Evolutionary conservation across 1,284 basidiomycete genomes (phyloP).

Genomic region (Mycena citricolor): DNA sequence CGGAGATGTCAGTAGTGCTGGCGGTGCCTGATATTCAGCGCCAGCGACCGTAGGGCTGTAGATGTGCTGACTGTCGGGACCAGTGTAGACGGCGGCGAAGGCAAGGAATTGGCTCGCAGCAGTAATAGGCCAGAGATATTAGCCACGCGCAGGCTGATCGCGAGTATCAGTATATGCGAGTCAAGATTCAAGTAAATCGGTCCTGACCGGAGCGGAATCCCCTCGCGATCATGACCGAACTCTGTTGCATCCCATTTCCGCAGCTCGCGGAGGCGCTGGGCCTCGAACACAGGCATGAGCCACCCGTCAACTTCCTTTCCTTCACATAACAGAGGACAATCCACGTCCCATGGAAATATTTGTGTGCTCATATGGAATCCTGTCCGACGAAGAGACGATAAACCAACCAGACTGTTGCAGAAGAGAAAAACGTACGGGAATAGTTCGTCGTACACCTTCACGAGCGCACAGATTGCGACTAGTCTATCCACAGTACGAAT

Average conservation of each 20-base stretch:
- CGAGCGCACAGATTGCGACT: conserved; percentile 56
- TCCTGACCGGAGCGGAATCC: no score
- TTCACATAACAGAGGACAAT: conserved; percentile 60
- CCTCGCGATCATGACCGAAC: no score
- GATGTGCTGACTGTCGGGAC: conserved; percentile 69
- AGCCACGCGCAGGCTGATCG: conserved; percentile 54
- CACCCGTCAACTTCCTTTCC: conserved; percentile 68
- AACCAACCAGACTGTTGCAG: conserved; percentile 12
- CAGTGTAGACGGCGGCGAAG: conserved; percentile 39
- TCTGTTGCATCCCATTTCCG: no score
- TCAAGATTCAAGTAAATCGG: no score
- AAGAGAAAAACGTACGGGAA: conserved; percentile 59
- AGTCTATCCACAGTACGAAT: conserved; percentile 54
- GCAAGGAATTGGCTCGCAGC: conserved; percentile 37
- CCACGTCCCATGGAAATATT: conserved; percentile 47
- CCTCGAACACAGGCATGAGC: conserved; percentile 73
- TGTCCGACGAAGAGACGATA: conserved; percentile 43
- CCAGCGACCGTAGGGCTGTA: conserved; percentile 61
- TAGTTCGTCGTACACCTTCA: conserved; percentile 73
- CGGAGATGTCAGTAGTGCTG: conserved; percentile 83
- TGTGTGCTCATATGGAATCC: conserved; percentile 43
- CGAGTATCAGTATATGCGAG: no score
- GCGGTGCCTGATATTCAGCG: conserved; percentile 70
- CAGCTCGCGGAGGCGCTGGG: conserved; percentile 54
- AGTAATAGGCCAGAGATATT: conserved; percentile 69